Conservation (phyloP, 2,329 filamentous ascomycete genomes). For the Apiospora arundinis region DNA sequence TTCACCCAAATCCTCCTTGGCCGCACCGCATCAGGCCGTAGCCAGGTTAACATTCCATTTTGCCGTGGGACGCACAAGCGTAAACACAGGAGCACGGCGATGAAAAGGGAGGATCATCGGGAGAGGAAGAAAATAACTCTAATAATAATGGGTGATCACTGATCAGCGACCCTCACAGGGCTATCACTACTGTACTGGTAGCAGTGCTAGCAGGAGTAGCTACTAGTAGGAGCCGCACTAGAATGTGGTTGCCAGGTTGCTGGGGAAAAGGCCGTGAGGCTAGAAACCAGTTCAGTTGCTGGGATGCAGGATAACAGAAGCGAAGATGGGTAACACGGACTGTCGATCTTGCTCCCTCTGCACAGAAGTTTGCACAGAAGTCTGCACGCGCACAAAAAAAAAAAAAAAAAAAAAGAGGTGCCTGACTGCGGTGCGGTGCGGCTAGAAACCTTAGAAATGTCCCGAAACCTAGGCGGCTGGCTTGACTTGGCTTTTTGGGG, state of each 20-base stretch:
- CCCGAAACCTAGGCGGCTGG: neutral
- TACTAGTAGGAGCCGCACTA: constrained; percentile 1
- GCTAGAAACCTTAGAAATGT: too few relatives aligned
- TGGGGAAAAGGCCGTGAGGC: neutral
- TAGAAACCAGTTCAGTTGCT: neutral
- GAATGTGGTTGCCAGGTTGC: neutral
- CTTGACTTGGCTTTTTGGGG: neutral
- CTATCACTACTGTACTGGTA: too few relatives aligned
- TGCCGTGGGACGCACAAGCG: neutral
- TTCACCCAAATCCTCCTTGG: neutral
- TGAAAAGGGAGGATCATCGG: neutral
- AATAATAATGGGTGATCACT: neutral
- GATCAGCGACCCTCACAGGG: neutral
- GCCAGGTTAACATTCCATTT: neutral
- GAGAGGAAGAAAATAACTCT: constrained; percentile 15
- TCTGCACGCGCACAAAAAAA: too few relatives aligned
- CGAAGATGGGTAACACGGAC: neutral
- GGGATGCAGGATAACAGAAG: too few relatives aligned
- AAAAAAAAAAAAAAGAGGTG: too few relatives aligned
- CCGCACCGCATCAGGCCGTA: neutral
- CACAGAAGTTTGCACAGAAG: neutral
- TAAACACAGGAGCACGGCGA: neutral
- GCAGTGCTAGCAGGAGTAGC: neutral
- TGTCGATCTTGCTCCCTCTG: neutral
- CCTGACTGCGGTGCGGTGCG: too few relatives aligned